These are phyloP conservation scores for Elaeis oleifera DNA, from an alignment of 202 grass and related monocot genomes.

Conservation along the genomic window DNA sequence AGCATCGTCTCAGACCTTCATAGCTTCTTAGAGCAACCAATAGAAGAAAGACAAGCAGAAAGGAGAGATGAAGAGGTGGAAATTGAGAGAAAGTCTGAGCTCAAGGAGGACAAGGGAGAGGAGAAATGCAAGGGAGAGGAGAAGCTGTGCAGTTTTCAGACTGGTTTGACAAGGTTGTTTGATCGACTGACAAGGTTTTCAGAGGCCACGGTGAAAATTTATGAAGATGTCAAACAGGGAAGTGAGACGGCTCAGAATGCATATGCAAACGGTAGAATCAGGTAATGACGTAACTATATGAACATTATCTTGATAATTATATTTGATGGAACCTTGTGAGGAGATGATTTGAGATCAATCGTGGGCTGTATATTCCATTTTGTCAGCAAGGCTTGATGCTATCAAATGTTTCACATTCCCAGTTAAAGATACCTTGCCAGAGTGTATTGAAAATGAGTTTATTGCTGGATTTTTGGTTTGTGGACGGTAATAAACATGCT, in stretches of 20 bases:
- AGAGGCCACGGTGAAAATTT: conserved; percentile 51
- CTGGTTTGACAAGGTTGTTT: conserved; percentile 39
- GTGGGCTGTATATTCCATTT: too few relatives aligned
- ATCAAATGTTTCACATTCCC: too few relatives aligned
- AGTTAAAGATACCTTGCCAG: too few relatives aligned
- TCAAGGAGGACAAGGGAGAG: conserved; percentile 23
- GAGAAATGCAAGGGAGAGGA: conserved; percentile 16
- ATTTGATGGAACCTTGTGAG: too few relatives aligned
- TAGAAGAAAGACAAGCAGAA: conserved; percentile 1
- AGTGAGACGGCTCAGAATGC: conserved; percentile 36
- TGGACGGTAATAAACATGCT: too few relatives aligned
- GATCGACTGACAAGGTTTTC: conserved; percentile 63
- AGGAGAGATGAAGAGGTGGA: conserved; percentile 13
- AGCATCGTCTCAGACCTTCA: conserved; percentile 33
- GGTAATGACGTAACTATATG: neutral
- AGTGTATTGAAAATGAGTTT: too few relatives aligned
- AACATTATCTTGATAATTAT: too few relatives aligned
- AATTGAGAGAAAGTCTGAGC: conserved; percentile 19
- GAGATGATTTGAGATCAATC: too few relatives aligned
- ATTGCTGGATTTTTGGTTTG: too few relatives aligned
- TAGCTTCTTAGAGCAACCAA: conserved; percentile 32
- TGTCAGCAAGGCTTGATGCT: too few relatives aligned
- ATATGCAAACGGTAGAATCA: conserved; percentile 34
- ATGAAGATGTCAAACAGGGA: conserved; percentile 64
- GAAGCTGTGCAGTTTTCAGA: conserved; percentile 40